phyloP scores from a whole-genome alignment of 352 stramenopile genomes.

The Phytopythium mirpurense region DNA sequence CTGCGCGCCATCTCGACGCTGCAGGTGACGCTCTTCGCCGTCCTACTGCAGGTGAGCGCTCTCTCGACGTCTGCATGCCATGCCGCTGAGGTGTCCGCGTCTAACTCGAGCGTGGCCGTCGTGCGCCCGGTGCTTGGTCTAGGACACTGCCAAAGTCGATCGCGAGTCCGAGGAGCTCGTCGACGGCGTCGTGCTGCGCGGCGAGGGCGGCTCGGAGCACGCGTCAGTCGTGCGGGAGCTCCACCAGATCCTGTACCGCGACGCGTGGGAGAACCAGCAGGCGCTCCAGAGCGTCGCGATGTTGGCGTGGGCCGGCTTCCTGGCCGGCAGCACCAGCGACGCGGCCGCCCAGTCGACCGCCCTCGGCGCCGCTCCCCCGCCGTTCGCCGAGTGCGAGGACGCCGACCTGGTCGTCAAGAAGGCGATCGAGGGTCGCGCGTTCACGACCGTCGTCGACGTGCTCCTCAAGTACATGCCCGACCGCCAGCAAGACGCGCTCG shows the following conservation, averaged over 20 bases:
- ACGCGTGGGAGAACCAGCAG: slow-evolving; percentile 59
- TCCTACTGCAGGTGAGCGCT: slow-evolving; percentile 37
- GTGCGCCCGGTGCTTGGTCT: too few species aligned
- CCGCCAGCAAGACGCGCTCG: slow-evolving; percentile 56
- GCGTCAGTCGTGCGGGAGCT: slow-evolving; percentile 47
- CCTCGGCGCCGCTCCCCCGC: slow-evolving; percentile 7
- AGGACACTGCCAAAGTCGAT: slow-evolving; percentile 59
- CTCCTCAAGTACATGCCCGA: slow-evolving; percentile 74
- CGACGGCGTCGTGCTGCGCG: slow-evolving; percentile 27
- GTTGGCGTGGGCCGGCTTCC: slow-evolving; percentile 68
- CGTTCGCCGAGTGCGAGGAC: slow-evolving; percentile 53
- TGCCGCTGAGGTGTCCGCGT: neutral
- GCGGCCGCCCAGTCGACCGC: neutral
- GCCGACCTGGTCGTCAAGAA: slow-evolving; percentile 58
- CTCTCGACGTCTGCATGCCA: neutral
- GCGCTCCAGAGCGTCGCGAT: slow-evolving; percentile 69
- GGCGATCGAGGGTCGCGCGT: slow-evolving; percentile 56
- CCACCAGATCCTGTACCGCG: slow-evolving; percentile 55
- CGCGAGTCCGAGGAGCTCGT: slow-evolving; percentile 52
- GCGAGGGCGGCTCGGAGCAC: slow-evolving; percentile 30
- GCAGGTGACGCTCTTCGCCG: slow-evolving; percentile 58
- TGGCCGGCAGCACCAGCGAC: slow-evolving; percentile 16
- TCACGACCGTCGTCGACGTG: slow-evolving; percentile 64
- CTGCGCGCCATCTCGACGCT: slow-evolving; percentile 68
- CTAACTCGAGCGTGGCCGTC: too few species aligned